Evolutionary conservation across 495 filamentous ascomycete species (phyloP).

Genomic region (Hypoxylon perforatum): DNA sequence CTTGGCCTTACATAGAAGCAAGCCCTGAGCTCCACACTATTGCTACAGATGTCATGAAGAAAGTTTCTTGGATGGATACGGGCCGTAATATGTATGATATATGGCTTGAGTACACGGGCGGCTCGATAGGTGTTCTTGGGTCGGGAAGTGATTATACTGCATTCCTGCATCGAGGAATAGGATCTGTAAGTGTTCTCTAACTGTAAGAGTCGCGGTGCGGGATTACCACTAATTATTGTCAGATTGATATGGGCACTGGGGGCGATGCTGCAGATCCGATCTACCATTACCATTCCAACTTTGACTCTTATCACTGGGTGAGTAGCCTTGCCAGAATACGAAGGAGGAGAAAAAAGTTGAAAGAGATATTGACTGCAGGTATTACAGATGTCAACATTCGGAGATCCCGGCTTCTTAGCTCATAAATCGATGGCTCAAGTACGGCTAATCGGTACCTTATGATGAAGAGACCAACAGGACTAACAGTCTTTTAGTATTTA

Average conservation of each 20-base stretch:
- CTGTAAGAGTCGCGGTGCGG: not conserved
- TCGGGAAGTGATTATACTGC: constrained; percentile 87
- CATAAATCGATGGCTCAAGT: constrained; percentile 73
- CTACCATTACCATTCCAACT: constrained; percentile 85
- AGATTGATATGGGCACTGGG: constrained; percentile 77
- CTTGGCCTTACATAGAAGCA: constrained; percentile 71
- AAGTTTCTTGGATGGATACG: constrained; percentile 79
- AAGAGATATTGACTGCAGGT: constrained; percentile 5
- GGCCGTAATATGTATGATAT: constrained; percentile 76
- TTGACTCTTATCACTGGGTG: constrained; percentile 82
- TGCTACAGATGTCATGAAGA: constrained; percentile 70
- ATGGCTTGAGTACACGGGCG: constrained; percentile 69
- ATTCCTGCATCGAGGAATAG: constrained; percentile 83
- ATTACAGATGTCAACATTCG: constrained; percentile 69
- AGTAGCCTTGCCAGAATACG: not conserved
- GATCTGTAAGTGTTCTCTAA: constrained; percentile 71
- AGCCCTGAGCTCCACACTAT: constrained; percentile 81
- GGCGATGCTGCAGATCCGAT: constrained; percentile 56
- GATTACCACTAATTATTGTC: not conserved
- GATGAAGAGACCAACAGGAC: not conserved
- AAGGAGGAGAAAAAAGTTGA: too few species aligned
- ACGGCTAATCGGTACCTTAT: not conserved
- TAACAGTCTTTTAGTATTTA: constrained; percentile 64
- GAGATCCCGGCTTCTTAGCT: constrained; percentile 80
- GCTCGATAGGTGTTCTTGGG: constrained; percentile 70